These are phyloP conservation scores for Suhomyces emberorum DNA, from an alignment of 805 yeast species.

Conservation along the genomic window DNA sequence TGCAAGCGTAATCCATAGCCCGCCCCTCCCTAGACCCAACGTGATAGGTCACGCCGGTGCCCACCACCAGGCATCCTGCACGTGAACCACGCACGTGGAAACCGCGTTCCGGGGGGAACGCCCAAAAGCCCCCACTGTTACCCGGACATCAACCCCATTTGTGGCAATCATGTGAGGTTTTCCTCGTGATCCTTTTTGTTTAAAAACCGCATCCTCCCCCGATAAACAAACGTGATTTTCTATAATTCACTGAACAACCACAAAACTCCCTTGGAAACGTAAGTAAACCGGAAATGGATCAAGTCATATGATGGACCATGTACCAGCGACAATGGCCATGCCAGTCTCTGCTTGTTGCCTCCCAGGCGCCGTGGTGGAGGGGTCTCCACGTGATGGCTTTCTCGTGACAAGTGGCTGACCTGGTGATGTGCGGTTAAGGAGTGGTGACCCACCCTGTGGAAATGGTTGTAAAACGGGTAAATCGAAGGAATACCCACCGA, in stretches of 20 bases:
- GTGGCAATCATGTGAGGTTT: slow-evolving; percentile 5
- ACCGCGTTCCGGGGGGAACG: neutral
- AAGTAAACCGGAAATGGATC: no score
- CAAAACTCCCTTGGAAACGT: neutral
- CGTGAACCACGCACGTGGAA: slow-evolving; percentile 1
- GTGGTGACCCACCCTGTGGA: no score
- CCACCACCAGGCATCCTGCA: neutral
- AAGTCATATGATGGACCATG: no score
- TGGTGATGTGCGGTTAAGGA: no score
- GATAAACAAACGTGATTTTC: slow-evolving; percentile 7
- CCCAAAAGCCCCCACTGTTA: neutral
- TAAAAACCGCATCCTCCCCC: slow-evolving; percentile 5
- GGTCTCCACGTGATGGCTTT: neutral
- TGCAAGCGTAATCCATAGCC: neutral
- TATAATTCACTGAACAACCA: neutral
- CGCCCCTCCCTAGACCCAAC: neutral
- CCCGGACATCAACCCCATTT: no score
- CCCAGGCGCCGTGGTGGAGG: no score
- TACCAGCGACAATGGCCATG: no score
- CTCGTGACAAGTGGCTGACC: no score
- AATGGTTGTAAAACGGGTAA: no score
- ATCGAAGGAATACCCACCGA: no score
- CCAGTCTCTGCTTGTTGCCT: no score
- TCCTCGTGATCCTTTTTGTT: slow-evolving; percentile 5
- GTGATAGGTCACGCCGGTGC: neutral